Base-by-base conservation (phyloP, 129 eudicot genomes). In the Cynara cardunculus region DNA sequence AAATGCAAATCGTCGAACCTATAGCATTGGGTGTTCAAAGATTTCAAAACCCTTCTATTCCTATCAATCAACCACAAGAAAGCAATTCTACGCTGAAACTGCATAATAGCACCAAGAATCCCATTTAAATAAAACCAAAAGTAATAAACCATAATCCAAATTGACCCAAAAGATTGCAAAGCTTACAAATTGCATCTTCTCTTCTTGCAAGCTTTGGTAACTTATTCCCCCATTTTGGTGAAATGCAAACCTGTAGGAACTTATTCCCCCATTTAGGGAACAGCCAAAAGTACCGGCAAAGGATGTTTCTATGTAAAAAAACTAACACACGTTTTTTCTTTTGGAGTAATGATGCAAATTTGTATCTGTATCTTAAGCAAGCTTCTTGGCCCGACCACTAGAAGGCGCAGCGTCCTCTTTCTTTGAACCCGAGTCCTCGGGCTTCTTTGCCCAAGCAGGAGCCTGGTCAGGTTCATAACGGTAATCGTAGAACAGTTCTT, bases 371-470 rank as follows among this genome's bases (percentile, higher is more conserved):
- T n/a, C 41, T 84, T 76, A 93, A 22, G 94, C 90, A 74, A 87
- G 74, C 84, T 91, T 93, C 84, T 89, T 93, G 13, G 98, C 94
- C 46, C 93, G 95, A 7, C 97, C 91, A 34, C 78, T 82, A 30
- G 90, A 88, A 86, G 90, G 88, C 19, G 64, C 86, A 27, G 68
- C 76, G 5, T 85, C 91, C 1, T 89, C 97, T 82, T 83, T 89
- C 75, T 78, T 88, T 21, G 89, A 81, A 71, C 88, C 86, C 53
- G 91, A 73, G 30, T 89, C 76, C 82, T 85, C 98, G 7, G 97
- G 93, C 81, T 90, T 94, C 79, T 78, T 87, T 28, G 98, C 98
- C 98, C 98, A 91, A 16, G 89, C 90, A 56, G 97, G 98, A 65
- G 98, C 93, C 76, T 84, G 73, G 73, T 94, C 98, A 1, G 93